Conservation (phyloP, 768 basidiomycete species). For the Auricularia heimuer region DNA sequence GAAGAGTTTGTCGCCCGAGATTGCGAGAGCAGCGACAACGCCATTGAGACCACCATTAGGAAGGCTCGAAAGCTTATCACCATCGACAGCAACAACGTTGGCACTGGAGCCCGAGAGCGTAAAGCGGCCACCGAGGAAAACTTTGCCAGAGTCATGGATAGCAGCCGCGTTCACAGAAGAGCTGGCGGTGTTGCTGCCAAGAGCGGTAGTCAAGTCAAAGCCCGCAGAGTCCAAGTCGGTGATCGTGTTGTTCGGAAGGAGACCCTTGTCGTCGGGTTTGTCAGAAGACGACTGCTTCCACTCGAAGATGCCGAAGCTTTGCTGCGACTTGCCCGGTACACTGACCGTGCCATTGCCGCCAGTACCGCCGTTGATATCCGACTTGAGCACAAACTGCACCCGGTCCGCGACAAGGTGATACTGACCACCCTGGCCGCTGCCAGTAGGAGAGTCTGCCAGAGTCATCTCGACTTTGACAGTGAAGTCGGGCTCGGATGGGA, state of each 20-base stretch:
- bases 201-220: constrained; percentile 46
- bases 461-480: constrained; percentile 66
- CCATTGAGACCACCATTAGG: constrained; percentile 71
- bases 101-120: constrained; percentile 43
- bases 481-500: constrained; percentile 64
- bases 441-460: constrained; percentile 54
- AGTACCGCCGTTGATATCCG: constrained; percentile 36
- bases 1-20: constrained; percentile 56
- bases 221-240: constrained; percentile 59
- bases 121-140: constrained; percentile 77
- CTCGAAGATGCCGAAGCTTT: constrained; percentile 81
- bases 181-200: constrained; percentile 39
- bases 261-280: constrained; percentile 47
- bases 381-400: constrained; percentile 68
- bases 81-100: constrained; percentile 67
- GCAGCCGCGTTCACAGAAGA: constrained; percentile 35
- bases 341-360: constrained; percentile 24
- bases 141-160: constrained; percentile 52
- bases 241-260: constrained; percentile 57
- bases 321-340: constrained; percentile 24
- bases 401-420: constrained; percentile 81
- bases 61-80: constrained; percentile 43
- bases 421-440: constrained; percentile 51
- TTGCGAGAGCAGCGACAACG: constrained; percentile 54
- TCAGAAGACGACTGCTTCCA: constrained; percentile 50